These are phyloP conservation scores for Protomyces arabidopsidicola DNA, from an alignment of 1,139 yeast genomes.

Conservation along the genomic window DNA sequence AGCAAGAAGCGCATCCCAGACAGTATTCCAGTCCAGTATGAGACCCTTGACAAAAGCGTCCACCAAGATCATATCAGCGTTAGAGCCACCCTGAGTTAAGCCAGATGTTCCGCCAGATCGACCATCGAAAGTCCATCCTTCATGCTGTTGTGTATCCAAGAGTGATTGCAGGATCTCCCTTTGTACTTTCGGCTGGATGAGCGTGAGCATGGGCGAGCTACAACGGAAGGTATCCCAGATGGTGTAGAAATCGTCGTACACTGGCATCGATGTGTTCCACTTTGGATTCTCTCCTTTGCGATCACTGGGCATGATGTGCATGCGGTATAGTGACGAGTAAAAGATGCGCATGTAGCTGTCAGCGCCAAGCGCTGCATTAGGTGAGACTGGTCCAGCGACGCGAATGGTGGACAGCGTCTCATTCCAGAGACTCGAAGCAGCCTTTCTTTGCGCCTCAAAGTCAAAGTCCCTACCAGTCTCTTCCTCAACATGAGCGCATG, in stretches of 20 bases:
- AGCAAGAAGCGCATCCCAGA: conserved; percentile 10
- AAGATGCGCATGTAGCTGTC: conserved; percentile 12
- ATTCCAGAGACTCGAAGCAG: not conserved
- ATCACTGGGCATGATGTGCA: conserved; percentile 21
- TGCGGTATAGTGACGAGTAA: conserved; percentile 20
- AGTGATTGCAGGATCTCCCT: conserved; percentile 7
- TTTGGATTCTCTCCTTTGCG: conserved; percentile 18
- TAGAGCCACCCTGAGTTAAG: conserved; percentile 21
- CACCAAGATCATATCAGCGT: conserved; percentile 22
- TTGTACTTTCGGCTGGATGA: conserved; percentile 20
- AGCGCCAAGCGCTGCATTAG: not conserved
- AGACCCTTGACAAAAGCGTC: conserved; percentile 22
- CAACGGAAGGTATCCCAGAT: conserved; percentile 27
- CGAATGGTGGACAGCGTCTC: conserved; percentile 1
- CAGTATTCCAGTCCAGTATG: conserved; percentile 8
- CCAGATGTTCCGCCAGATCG: conserved; percentile 24
- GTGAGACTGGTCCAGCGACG: conserved; percentile 7
- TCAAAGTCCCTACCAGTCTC: conserved; percentile 15
- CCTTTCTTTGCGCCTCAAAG: not conserved
- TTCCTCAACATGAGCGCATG: conserved; percentile 2
- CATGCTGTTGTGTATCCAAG: conserved; percentile 22
- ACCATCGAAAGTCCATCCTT: conserved; percentile 25
- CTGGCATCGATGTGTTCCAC: conserved; percentile 9
- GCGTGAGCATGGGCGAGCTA: conserved; percentile 7
- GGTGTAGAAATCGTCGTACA: conserved; percentile 21